Base-by-base conservation (phyloP, 352 stramenopile genomes). In the Pythium coloratum region DNA sequence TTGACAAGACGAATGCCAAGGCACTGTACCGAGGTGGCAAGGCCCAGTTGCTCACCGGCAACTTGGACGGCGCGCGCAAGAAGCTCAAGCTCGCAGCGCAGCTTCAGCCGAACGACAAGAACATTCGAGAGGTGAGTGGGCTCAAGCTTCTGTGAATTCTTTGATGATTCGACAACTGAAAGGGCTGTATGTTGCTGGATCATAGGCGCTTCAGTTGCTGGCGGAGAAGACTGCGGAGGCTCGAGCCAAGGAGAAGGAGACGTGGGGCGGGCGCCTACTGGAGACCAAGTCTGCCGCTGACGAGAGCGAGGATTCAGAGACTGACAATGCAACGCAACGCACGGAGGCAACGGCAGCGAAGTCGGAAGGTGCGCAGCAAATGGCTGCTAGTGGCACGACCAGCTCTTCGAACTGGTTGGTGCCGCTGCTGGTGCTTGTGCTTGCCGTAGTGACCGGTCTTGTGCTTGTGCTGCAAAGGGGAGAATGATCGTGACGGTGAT, bases 1-100 rank as follows among this genome's bases (percentile, higher is more conserved):
- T 94, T 50, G 85, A 96, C n/a, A 62, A 76, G 3, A 69, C 85
- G 8, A 95, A 94, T 62, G 71, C 88, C 63, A 96, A 96, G 65
- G 89, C 85, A n/a, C 64, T 95, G 34, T 96, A 95, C 55, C 85
- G 86, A 51, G 73, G 78, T 30, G 89, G 88, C 16, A 77, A 81
- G 8, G 88, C 88, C 33, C 73, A 87, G 33, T 66, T 93, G 34
- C 51, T 90, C 8, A 73, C 57, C 1, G 84, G 81, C 32, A 73
- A 96, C 61, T 51, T 92, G 40, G 75, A 88, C 44, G 71, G 38
- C 9, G 88, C 89, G 1, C 76, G 73, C 46, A 73, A 76, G 57
- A 90, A 93, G 55, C 67, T 96, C n/a, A 82, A 78, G 6, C 76
- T 81, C 36, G 88, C 89, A 0, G 82, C 72, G 9, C 77, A 86